A percentile compares a stretch with the other conserved stretches of the same genome.
Conservation (phyloP, 1,284 basidiomycete genomes). For the Cryptococcus floricola region DNA sequence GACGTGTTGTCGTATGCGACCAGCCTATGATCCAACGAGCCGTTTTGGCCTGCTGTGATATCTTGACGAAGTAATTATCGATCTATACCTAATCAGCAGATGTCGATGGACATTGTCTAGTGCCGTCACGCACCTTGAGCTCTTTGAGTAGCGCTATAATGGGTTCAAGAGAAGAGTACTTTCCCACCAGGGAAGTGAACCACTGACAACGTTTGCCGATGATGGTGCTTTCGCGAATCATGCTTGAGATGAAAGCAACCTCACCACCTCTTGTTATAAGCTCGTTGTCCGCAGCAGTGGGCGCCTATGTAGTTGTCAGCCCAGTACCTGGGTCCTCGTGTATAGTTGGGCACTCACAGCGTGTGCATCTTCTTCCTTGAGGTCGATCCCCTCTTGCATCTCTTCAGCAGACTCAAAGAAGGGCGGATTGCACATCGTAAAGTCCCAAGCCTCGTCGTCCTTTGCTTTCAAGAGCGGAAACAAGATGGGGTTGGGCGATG, state of each 20-base stretch:
- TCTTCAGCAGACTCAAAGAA: slow-evolving; percentile 77
- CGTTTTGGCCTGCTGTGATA: slow-evolving; percentile 79
- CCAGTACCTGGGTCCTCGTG: slow-evolving; percentile 1
- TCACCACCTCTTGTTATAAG: slow-evolving; percentile 87
- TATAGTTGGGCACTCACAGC: slow-evolving; percentile 55
- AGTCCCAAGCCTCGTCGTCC: slow-evolving; percentile 33
- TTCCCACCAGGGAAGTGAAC: slow-evolving; percentile 91
- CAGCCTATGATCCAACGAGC: slow-evolving; percentile 84
- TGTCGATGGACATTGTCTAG: background rate
- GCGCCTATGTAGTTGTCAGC: slow-evolving; percentile 55
- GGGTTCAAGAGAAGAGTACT: slow-evolving; percentile 65
- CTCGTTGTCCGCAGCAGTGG: slow-evolving; percentile 76
- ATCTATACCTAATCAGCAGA: slow-evolving; percentile 53
- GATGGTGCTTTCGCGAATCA: slow-evolving; percentile 69
- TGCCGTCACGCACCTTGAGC: slow-evolving; percentile 51
- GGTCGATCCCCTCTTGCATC: slow-evolving; percentile 57
- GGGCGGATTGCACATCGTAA: slow-evolving; percentile 92
- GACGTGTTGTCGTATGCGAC: slow-evolving; percentile 62
- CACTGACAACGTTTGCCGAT: slow-evolving; percentile 63
- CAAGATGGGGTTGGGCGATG: slow-evolving; percentile 54
- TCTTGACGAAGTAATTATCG: slow-evolving; percentile 75
- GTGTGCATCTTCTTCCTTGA: slow-evolving; percentile 62
- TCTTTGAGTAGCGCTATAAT: slow-evolving; percentile 60
- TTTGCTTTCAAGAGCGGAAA: slow-evolving; percentile 48
- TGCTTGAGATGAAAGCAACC: slow-evolving; percentile 66